These are phyloP conservation scores for Neofusicoccum umdonicola DNA, from an alignment of 2,329 filamentous ascomycete species.

Conservation along the genomic window DNA sequence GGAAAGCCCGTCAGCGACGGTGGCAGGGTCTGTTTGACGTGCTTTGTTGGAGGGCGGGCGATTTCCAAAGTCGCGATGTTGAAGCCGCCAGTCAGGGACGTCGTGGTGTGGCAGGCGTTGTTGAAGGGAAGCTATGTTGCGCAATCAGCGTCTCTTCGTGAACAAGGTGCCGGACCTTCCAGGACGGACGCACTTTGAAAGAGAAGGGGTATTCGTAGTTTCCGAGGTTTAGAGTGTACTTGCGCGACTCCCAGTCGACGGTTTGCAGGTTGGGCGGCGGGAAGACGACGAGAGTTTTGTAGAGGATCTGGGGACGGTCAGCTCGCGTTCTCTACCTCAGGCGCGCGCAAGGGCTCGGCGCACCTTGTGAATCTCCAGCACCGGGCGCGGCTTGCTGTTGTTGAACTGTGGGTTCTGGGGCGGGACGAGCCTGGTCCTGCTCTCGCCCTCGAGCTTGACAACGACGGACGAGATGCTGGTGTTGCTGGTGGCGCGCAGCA, in stretches of 20 bases:
- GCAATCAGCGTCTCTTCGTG: constrained; percentile 4
- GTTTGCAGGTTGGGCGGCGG: constrained; percentile 50
- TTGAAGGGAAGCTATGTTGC: constrained; percentile 58
- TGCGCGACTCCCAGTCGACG: constrained; percentile 41
- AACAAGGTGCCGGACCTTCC: background rate
- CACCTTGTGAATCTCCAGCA: constrained; percentile 53
- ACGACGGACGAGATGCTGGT: constrained; percentile 57
- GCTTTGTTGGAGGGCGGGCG: constrained; percentile 50
- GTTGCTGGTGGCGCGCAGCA: constrained; percentile 43
- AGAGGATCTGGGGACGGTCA: constrained; percentile 59
- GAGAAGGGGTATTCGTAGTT: constrained; percentile 74
- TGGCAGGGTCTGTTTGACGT: constrained; percentile 83
- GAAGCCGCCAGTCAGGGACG: constrained; percentile 25
- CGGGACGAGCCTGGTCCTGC: constrained; percentile 62
- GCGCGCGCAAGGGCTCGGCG: background rate
- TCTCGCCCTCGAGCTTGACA: constrained; percentile 82
- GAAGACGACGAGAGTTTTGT: constrained; percentile 71
- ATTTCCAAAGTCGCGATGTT: constrained; percentile 46
- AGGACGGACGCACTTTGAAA: constrained; percentile 60
- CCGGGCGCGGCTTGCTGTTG: constrained; percentile 40
- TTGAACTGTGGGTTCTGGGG: constrained; percentile 34
- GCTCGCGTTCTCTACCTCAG: background rate
- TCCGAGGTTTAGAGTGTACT: constrained; percentile 64
- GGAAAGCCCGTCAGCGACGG: constrained; percentile 87
- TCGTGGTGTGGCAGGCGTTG: constrained; percentile 60